Percentiles rank a stretch among this genome's conserved stretches.
These are phyloP conservation scores for Neurospora sp. DNA, from an alignment of 495 filamentous ascomycete species.

Conservation along the genomic window DNA sequence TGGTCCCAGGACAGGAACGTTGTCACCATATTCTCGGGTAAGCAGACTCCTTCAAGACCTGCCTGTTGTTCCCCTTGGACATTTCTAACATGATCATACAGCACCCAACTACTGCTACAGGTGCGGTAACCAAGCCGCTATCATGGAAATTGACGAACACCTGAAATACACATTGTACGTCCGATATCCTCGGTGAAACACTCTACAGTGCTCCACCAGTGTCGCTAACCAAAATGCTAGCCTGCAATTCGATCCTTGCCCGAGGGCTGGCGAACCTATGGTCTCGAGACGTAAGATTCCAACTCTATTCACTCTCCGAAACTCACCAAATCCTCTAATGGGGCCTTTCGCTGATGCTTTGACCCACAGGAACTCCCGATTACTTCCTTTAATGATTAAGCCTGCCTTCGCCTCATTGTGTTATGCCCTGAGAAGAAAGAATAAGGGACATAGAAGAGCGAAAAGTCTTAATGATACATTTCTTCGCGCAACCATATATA, in stretches of 20 bases:
- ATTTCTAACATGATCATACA: constrained; percentile 26
- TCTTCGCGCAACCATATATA: background rate
- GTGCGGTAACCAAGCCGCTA: constrained; percentile 97
- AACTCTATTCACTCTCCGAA: background rate
- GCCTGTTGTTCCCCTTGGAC: background rate
- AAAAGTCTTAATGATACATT: constrained; percentile 1
- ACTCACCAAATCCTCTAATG: background rate
- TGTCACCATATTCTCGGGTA: constrained; percentile 97
- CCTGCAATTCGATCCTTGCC: constrained; percentile 98
- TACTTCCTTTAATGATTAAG: constrained; percentile 16
- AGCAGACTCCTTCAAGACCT: constrained; percentile 9
- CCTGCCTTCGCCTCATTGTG: constrained; percentile 2
- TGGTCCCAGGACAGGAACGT: constrained; percentile 97
- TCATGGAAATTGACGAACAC: constrained; percentile 99
- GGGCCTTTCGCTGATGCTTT: background rate
- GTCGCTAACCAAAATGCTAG: constrained; percentile 36
- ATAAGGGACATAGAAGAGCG: background rate
- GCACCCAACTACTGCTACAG: constrained; percentile 97
- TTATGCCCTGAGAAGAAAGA: background rate
- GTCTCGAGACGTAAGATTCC: constrained; percentile 70
- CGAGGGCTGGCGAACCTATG: constrained; percentile 95
- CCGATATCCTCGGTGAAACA: background rate
- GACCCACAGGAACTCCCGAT: constrained; percentile 12
- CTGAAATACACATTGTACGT: constrained; percentile 99
- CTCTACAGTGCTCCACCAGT: background rate